These are phyloP conservation scores for Russula ochroleuca DNA, from an alignment of 768 basidiomycete species.

Conservation along the genomic window DNA sequence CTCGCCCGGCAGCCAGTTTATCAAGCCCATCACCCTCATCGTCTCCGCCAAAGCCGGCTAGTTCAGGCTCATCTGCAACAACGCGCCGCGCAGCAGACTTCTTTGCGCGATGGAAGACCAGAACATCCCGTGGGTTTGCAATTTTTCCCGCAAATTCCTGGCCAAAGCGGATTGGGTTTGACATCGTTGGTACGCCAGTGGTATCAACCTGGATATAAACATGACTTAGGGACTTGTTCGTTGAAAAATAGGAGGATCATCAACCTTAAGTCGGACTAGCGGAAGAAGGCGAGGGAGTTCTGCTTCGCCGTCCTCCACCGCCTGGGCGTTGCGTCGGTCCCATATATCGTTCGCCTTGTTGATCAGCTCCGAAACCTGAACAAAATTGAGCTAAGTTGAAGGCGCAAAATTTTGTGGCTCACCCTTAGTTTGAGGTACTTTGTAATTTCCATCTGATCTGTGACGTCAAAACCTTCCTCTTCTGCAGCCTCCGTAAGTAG, in stretches of 20 bases:
- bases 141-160: constrained; percentile 88
- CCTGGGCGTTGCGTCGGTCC: constrained; percentile 67
- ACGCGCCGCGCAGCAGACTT: constrained; percentile 45
- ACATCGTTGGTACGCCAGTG: constrained; percentile 84
- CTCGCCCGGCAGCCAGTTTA: constrained; percentile 51
- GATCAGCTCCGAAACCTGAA: constrained; percentile 74
- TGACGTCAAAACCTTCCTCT: constrained; percentile 68
- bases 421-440: constrained; percentile 77
- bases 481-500: constrained; percentile 72
- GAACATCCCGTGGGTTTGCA: constrained; percentile 91
- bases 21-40: constrained; percentile 23
- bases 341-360: constrained; percentile 70
- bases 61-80: constrained; percentile 72
- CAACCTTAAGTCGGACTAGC: constrained; percentile 77
- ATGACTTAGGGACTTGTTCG: neutral
- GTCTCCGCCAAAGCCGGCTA: constrained; percentile 56
- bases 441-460: constrained; percentile 77
- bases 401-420: constrained; percentile 16
- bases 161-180: constrained; percentile 94
- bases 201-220: constrained; percentile 65
- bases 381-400: neutral
- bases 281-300: constrained; percentile 73
- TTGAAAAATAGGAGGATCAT: neutral
- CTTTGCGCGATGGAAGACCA: constrained; percentile 85
- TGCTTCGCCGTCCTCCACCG: constrained; percentile 57